These are phyloP conservation scores for Arthroderma uncinatum DNA, from an alignment of 2,329 filamentous ascomycete species.

Conservation along the genomic window DNA sequence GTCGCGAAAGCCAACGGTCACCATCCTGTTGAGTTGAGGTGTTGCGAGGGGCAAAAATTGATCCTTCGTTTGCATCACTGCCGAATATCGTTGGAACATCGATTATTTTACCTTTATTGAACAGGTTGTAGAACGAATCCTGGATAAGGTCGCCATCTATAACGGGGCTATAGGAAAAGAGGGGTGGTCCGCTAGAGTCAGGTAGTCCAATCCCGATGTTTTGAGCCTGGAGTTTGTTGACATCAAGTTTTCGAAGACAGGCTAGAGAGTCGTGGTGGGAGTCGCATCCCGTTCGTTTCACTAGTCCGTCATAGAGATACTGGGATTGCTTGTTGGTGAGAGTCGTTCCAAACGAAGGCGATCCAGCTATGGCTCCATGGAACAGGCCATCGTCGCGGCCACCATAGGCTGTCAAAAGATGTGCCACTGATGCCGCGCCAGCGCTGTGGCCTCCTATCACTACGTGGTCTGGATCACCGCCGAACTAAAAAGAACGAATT, in stretches of 20 bases:
- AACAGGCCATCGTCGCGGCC: slow-evolving; percentile 40
- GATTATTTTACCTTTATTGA: slow-evolving; percentile 40
- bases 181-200: slow-evolving; percentile 31
- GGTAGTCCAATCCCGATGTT: slow-evolving; percentile 40
- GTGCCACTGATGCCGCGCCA: slow-evolving; percentile 51
- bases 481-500: slow-evolving; percentile 41
- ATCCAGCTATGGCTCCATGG: slow-evolving; percentile 44
- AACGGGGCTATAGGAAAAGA: slow-evolving; percentile 43
- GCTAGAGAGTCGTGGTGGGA: slow-evolving; percentile 28
- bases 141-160: slow-evolving; percentile 43
- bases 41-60: slow-evolving; percentile 45
- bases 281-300: slow-evolving; percentile 39
- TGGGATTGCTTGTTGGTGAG: slow-evolving; percentile 40
- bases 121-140: slow-evolving; percentile 41
- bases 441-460: slow-evolving; percentile 59
- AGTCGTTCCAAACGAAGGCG: slow-evolving; percentile 42
- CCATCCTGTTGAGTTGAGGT: slow-evolving; percentile 40
- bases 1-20: slow-evolving; percentile 46
- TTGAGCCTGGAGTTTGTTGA: slow-evolving; percentile 34
- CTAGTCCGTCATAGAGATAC: slow-evolving; percentile 43
- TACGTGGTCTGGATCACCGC: slow-evolving; percentile 57
- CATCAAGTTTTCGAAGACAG: slow-evolving; percentile 40
- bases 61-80: slow-evolving; percentile 55
- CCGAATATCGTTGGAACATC: slow-evolving; percentile 47
- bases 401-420: slow-evolving; percentile 49